phyloP scores from a whole-genome alignment of 345 rosid species.

The Barbarea vulgaris region DNA sequence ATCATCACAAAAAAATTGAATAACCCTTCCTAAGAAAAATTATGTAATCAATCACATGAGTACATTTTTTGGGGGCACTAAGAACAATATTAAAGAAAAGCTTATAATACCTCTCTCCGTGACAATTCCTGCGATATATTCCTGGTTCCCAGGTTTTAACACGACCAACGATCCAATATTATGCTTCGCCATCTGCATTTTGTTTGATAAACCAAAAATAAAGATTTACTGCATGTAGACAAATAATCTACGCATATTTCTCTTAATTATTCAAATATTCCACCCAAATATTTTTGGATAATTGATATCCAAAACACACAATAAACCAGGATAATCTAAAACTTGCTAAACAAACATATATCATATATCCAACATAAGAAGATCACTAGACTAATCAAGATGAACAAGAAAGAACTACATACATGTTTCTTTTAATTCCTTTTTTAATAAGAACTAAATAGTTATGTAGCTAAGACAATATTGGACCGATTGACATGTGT shows the following conservation, averaged over 20 bases:
- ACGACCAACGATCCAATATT: conserved; percentile 88
- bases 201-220: background rate
- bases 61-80: background rate
- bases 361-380: background rate
- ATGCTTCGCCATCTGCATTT: conserved; percentile 78
- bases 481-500: background rate
- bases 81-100: background rate
- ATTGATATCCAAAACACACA: background rate
- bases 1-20: background rate
- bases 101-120: conserved; percentile 76
- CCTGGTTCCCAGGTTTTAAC: conserved; percentile 76
- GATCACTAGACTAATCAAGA: background rate
- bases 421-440: too few species aligned
- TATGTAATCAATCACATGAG: background rate
- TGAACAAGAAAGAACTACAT: background rate
- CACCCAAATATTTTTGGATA: background rate
- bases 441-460: too few species aligned
- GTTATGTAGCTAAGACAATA: background rate
- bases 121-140: conserved; percentile 74
- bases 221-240: background rate
- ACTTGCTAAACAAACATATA: background rate
- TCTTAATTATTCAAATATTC: background rate
- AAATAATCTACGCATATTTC: background rate
- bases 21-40: too few species aligned
- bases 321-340: background rate